Base-by-base conservation (phyloP, 495 filamentous ascomycete species). In the Penicillium taxi region DNA sequence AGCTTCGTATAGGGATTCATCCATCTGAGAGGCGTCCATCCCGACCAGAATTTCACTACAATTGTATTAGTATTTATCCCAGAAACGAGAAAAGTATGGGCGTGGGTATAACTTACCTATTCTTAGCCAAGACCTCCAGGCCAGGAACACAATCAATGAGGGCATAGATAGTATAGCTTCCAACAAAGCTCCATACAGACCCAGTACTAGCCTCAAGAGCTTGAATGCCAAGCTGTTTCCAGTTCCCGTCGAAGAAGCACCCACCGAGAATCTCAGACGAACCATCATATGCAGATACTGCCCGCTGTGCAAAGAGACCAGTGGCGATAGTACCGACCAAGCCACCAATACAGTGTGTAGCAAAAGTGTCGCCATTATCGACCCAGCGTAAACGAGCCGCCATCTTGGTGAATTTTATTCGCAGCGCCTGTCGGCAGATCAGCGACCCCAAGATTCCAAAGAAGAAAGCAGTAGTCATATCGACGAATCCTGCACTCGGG, bases 221-320 rank as follows among this genome's bases (percentile, higher is more conserved):
- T 56, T 77, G 73, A 21, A 68, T 55, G 6, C 63, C 67, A n/a
- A 77, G 54, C 48, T 77, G 74, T 23, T 66, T 48, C 39, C 67
- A 67, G 48, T 73, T 70, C 12, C 72, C 67, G 35, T 75, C 70
- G 39, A 76, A 61, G 16, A 67, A 31, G 8, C 55, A 56, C 1
- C 63, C 61, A 1, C 61, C 64, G 7, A 34, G 30, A 32, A 69
- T 65, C 9, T 52, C 45, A 4, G 63, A 64, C 2, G 35, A 42
- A 1, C 64, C 64, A 43, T 66, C 63, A 33, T 64, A 69, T 1
- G 59, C 61, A 20, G 64, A 63, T 9, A 69, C 64, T 35, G 59
- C 51, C 13, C 55, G 48, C 28, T 44, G 39, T 32, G 63, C 64
- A 43, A 65, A 61, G 5, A 63, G 33, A 3, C 61, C 62, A 6